Conservation (phyloP, 495 filamentous ascomycete species). For the Penicillium coffeae region DNA sequence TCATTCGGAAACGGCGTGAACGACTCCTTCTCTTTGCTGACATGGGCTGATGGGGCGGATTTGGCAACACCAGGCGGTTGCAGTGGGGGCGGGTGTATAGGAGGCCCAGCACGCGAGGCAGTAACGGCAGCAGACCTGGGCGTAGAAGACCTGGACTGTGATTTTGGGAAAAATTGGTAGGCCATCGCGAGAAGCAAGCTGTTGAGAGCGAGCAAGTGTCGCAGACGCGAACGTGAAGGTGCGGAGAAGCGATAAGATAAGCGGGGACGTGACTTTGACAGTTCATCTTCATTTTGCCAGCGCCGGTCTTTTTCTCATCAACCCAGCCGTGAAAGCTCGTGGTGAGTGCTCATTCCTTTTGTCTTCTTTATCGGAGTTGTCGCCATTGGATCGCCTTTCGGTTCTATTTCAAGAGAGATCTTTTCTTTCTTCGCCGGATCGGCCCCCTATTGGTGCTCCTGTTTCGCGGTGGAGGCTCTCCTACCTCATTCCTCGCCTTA, state of each 20-base stretch:
- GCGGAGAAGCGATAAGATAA: conserved; percentile 44
- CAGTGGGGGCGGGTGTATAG: conserved; percentile 32
- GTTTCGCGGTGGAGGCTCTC: background rate
- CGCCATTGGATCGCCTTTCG: background rate
- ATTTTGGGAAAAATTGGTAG: conserved; percentile 42
- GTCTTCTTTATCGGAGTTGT: background rate
- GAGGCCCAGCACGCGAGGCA: conserved; percentile 14
- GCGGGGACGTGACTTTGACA: conserved; percentile 27
- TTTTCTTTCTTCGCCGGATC: background rate
- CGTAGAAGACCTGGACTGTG: conserved; percentile 22
- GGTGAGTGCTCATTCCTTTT: background rate
- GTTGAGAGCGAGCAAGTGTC: no score
- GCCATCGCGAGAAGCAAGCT: conserved; percentile 37
- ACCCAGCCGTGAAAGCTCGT: background rate
- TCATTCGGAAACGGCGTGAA: conserved; percentile 35
- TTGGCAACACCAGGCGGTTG: conserved; percentile 21
- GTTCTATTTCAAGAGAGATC: background rate
- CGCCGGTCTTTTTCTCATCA: conserved; percentile 1
- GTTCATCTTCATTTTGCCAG: conserved; percentile 4
- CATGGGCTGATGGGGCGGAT: conserved; percentile 22
- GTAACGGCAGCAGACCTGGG: conserved; percentile 22
- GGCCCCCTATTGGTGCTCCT: background rate
- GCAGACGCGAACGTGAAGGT: conserved; percentile 13
- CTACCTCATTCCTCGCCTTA: background rate
- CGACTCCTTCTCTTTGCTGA: conserved; percentile 23